A percentile compares a stretch with the other conserved stretches of the same genome.
phyloP scores from a whole-genome alignment of 1,284 basidiomycete genomes.

The Albatrellus sp. region DNA sequence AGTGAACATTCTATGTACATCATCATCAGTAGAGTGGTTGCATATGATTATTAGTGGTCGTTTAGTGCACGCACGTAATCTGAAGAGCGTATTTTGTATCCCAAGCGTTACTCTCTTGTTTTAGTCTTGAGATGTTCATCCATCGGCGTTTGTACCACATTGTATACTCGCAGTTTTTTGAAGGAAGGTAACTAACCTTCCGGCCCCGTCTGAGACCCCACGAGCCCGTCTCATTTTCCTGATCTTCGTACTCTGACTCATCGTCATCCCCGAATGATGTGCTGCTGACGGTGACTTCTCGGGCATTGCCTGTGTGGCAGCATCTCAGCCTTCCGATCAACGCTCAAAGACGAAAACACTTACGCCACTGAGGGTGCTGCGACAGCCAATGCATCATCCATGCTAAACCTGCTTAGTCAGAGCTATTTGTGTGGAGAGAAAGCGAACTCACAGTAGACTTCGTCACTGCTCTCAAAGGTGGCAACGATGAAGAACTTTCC shows the following conservation, averaged over 20 bases:
- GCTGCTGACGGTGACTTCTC: conserved; percentile 21
- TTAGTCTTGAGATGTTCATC: conserved; percentile 16
- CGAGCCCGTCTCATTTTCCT: conserved; percentile 7
- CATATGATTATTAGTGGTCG: background rate
- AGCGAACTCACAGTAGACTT: conserved; percentile 13
- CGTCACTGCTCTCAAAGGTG: conserved; percentile 44
- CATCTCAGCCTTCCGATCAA: background rate
- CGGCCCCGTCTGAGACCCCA: conserved; percentile 6
- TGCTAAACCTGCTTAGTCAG: conserved; percentile 9
- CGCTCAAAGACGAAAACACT: conserved; percentile 2
- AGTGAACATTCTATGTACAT: conserved; percentile 34
- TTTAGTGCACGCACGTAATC: conserved; percentile 15
- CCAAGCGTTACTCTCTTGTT: conserved; percentile 13
- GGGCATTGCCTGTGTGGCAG: conserved; percentile 15
- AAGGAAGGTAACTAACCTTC: conserved; percentile 18
- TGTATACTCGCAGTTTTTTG: conserved; percentile 16
- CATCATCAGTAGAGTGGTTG: background rate
- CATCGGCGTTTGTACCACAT: conserved; percentile 22
- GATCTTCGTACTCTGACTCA: conserved; percentile 12
- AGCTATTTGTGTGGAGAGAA: background rate
- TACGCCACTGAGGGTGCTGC: conserved; percentile 20
- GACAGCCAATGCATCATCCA: conserved; percentile 25
- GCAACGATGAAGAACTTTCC: conserved; percentile 53
- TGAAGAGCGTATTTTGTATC: conserved; percentile 15
- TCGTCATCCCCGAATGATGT: conserved; percentile 11